phyloP scores from a whole-genome alignment of 129 eudicot species.

The Helianthus tuberosus region DNA sequence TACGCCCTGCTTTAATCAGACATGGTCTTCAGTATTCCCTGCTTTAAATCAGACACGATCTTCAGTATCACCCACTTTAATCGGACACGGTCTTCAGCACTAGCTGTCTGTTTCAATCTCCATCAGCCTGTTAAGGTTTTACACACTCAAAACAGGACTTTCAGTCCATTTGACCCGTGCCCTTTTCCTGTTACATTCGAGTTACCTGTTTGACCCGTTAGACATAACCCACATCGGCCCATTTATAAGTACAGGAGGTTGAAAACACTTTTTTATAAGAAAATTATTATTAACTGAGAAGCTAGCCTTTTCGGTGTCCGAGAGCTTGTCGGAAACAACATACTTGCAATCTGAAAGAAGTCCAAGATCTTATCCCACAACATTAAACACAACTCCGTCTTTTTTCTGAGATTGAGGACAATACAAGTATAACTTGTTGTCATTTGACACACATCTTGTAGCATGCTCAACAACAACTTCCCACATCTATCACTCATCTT shows the following conservation, averaged over 20 bases:
- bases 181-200: no score
- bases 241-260: background rate
- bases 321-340: slow-evolving; percentile 50
- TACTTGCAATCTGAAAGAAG: slow-evolving; percentile 58
- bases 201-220: background rate
- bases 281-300: background rate
- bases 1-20: no score
- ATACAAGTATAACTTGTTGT: slow-evolving; percentile 55
- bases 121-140: no score
- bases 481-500: no score
- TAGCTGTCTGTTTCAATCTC: no score
- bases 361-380: slow-evolving; percentile 79
- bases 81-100: no score
- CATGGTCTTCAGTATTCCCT: no score
- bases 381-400: slow-evolving; percentile 74
- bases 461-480: no score
- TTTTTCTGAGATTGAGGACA: slow-evolving; percentile 47
- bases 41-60: no score
- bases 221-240: background rate
- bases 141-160: background rate
- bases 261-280: background rate
- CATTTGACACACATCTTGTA: slow-evolving; percentile 67
- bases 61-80: no score
- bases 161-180: background rate
- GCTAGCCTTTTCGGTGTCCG: slow-evolving; percentile 73